Conservation (phyloP, 257 asterid species). For the Galeopsis tetrahit region DNA sequence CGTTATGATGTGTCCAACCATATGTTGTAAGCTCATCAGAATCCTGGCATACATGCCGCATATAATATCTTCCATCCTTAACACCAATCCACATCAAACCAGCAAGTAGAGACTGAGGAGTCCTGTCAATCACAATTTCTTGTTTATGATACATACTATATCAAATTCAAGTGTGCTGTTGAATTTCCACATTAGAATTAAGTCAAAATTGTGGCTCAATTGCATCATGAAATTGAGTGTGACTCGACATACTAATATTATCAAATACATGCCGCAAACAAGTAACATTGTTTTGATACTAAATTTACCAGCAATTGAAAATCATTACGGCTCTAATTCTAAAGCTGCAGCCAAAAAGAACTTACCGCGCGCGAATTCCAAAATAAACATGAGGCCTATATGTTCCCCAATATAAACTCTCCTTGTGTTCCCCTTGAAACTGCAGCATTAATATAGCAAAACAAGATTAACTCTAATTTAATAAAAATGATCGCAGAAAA, state of each 20-base stretch:
- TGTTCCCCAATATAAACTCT: constrained; percentile 98
- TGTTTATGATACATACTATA: background rate
- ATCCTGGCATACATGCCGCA: constrained; percentile 93
- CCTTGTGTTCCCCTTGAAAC: constrained; percentile 96
- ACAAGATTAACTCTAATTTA: background rate
- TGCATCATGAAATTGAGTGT: too few relatives aligned
- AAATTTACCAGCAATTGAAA: constrained; percentile 6
- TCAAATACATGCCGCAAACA: background rate
- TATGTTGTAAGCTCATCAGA: constrained; percentile 84
- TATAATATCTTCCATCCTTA: constrained; percentile 76
- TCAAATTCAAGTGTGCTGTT: too few relatives aligned
- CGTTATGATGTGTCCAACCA: constrained; percentile 96
- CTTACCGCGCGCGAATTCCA: constrained; percentile 90
- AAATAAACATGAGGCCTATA: constrained; percentile 94
- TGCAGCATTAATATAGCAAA: constrained; percentile 31
- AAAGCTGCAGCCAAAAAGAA: constrained; percentile 17
- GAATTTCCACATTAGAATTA: too few relatives aligned
- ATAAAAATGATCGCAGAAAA: constrained; percentile 9
- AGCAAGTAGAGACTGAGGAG: constrained; percentile 83
- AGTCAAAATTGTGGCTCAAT: too few relatives aligned
- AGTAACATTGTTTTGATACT: background rate
- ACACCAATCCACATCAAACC: constrained; percentile 99
- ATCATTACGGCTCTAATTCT: constrained; percentile 1
- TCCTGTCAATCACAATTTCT: constrained; percentile 58
- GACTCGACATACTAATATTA: background rate